These are phyloP conservation scores for Pseudofabraea citricarpa DNA, from an alignment of 2,329 filamentous ascomycete species.

Conservation along the genomic window DNA sequence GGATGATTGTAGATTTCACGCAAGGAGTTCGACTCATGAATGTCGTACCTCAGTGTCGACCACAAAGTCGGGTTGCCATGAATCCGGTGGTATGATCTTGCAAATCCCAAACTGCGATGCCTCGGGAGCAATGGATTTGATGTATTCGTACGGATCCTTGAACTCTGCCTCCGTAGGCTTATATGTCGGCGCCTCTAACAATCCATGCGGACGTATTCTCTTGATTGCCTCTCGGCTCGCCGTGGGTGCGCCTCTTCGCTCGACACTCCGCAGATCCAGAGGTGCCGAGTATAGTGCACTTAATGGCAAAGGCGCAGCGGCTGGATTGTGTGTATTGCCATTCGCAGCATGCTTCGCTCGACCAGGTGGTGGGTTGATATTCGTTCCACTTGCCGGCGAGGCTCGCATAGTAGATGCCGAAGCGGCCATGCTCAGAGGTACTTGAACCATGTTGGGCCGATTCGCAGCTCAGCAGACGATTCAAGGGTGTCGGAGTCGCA, in stretches of 20 bases:
- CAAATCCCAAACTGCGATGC: slow-evolving; percentile 85
- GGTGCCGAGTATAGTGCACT: slow-evolving; percentile 39
- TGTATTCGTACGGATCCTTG: slow-evolving; percentile 89
- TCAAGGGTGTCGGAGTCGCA: neutral
- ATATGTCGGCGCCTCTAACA: slow-evolving; percentile 88
- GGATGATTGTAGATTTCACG: no score
- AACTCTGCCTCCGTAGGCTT: slow-evolving; percentile 90
- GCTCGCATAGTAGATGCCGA: slow-evolving; percentile 23
- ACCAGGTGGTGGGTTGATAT: slow-evolving; percentile 17
- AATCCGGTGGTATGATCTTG: slow-evolving; percentile 91
- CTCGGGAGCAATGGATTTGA: slow-evolving; percentile 84
- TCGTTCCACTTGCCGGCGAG: slow-evolving; percentile 23
- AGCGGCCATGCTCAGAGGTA: slow-evolving; percentile 20
- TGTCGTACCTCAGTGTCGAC: slow-evolving; percentile 85
- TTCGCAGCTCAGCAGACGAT: neutral
- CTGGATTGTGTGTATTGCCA: slow-evolving; percentile 28
- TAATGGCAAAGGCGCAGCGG: slow-evolving; percentile 24
- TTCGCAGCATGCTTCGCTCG: slow-evolving; percentile 22
- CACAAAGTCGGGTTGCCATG: slow-evolving; percentile 91
- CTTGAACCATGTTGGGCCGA: slow-evolving; percentile 25
- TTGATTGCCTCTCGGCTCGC: slow-evolving; percentile 72
- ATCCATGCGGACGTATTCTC: slow-evolving; percentile 73
- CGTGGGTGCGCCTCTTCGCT: slow-evolving; percentile 79
- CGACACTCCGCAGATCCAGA: slow-evolving; percentile 83
- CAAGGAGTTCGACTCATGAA: no score